Percentiles rank a stretch among this genome's conserved stretches.
These are phyloP conservation scores for Tricholoma saponaceum DNA, from an alignment of 768 basidiomycete genomes.

Conservation along the genomic window DNA sequence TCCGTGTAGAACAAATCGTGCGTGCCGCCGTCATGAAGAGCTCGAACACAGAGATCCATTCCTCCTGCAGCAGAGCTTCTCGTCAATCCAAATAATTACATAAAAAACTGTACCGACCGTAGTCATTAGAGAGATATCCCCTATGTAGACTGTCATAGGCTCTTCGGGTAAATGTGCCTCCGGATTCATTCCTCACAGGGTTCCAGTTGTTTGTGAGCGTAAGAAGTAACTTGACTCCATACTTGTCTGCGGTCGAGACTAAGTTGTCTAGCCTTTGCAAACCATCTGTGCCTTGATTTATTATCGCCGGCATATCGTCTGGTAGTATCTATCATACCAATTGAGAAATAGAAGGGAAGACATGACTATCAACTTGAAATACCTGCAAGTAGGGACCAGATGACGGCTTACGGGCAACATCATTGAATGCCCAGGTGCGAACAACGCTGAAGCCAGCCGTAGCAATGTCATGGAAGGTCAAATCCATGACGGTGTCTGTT, in stretches of 20 bases:
- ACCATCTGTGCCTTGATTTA: conserved; percentile 16
- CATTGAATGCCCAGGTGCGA: no score
- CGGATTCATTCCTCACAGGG: conserved; percentile 11
- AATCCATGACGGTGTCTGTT: no score
- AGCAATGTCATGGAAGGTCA: no score
- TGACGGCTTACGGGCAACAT: no score
- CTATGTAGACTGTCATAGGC: conserved; percentile 14
- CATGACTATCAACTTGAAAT: no score
- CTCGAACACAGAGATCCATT: conserved; percentile 33
- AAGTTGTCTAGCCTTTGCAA: conserved; percentile 16
- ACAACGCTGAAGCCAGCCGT: no score
- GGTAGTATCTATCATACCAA: no score
- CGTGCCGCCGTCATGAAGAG: conserved; percentile 20
- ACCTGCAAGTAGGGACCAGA: no score
- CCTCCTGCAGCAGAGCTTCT: conserved; percentile 22
- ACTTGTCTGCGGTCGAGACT: conserved; percentile 13
- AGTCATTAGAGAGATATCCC: conserved; percentile 25
- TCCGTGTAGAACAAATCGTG: conserved; percentile 38
- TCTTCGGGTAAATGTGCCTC: neutral
- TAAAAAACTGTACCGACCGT: conserved; percentile 14
- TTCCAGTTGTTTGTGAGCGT: conserved; percentile 23
- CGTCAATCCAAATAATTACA: neutral
- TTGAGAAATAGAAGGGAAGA: no score
- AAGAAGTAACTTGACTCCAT: conserved; percentile 15
- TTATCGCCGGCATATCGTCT: no score